Percentiles rank a stretch among this genome's conserved stretches.
These are phyloP conservation scores for Alnus rubra DNA, from an alignment of 306 rosid genomes.

Conservation along the genomic window DNA sequence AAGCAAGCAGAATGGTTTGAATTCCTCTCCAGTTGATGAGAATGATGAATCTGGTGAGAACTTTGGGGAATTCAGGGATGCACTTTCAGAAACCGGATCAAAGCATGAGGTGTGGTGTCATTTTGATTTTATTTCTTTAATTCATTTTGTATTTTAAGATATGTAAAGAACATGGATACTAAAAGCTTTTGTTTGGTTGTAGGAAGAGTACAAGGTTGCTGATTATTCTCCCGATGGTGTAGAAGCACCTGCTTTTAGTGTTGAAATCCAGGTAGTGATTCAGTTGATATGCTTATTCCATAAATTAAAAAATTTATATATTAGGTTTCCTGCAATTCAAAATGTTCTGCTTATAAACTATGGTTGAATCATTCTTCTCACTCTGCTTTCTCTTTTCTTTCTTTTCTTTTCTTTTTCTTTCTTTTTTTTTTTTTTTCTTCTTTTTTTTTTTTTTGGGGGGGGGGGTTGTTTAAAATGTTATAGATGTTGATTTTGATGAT, in stretches of 20 bases:
- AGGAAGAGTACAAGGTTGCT: slow-evolving; percentile 5
- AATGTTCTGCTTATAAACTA: background rate
- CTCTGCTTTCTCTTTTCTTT: background rate
- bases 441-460: background rate
- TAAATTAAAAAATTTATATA: background rate
- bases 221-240: background rate
- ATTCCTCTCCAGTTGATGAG: slow-evolving; percentile 31
- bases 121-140: slow-evolving; percentile 24
- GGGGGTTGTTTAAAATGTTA: background rate
- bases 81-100: slow-evolving; percentile 37
- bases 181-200: slow-evolving; percentile 21
- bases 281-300: background rate
- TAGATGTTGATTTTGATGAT: background rate
- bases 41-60: slow-evolving; percentile 36
- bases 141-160: slow-evolving; percentile 16
- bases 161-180: slow-evolving; percentile 9
- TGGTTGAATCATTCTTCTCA: background rate
- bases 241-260: background rate
- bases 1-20: slow-evolving; percentile 32
- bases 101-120: slow-evolving; percentile 44
- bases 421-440: background rate
- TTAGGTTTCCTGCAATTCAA: slow-evolving; percentile 1
- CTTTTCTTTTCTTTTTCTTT: no score
- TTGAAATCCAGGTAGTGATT: slow-evolving; percentile 23
- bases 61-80: slow-evolving; percentile 43